Base-by-base conservation (phyloP, 1,284 basidiomycete species). In the Naganishia sp. region DNA sequence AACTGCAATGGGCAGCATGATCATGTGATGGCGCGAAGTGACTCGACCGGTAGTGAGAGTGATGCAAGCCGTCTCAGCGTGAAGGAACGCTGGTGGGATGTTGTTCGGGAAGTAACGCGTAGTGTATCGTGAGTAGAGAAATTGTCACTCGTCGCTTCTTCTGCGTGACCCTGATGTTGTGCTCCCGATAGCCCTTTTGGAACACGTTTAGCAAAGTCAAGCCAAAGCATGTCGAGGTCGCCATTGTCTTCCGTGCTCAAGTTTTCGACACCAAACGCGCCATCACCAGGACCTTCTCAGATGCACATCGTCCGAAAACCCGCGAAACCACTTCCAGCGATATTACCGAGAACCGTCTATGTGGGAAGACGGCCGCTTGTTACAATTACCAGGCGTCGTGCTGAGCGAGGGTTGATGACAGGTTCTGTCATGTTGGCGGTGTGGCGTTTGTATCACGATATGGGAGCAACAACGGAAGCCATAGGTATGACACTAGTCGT, bases 401-500 rank as follows among this genome's bases (percentile, higher is more conserved):
- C 75, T 54, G 78, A 80, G 66, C 71, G 76, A 66, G 51, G 60
- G 1, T 68, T 79, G 10, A 49, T 80, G 15, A 67, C 78, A 3
- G 69, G 72, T 1, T 75, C 71, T 1, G 72, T 77, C 4, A 63
- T 66, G 1, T 71, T 71, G 35, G 76, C 73, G 0, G 71, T 77
- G 9, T 70, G 66, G 58, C 72, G 70, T 45, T 68, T 80, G 4
- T 73, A 70, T 5, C 54, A 54, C 39, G 31, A 67, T 46, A 77
- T 76, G 76, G 72, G 72, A 6, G 78, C 78, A 51, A 71, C 70
- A 42, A 76, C 76, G 23, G 61, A 78, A 17, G 77, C 76, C 6
- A 74, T 73, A 65, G 78, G 78, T 79, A 57, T 63, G 71, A 17
- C 5, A 10, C 0, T 13, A 11, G 15, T 15, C n/a, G 42, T 10